phyloP scores from a whole-genome alignment of 1,139 yeast species.

The Kazachstania sp. region DNA sequence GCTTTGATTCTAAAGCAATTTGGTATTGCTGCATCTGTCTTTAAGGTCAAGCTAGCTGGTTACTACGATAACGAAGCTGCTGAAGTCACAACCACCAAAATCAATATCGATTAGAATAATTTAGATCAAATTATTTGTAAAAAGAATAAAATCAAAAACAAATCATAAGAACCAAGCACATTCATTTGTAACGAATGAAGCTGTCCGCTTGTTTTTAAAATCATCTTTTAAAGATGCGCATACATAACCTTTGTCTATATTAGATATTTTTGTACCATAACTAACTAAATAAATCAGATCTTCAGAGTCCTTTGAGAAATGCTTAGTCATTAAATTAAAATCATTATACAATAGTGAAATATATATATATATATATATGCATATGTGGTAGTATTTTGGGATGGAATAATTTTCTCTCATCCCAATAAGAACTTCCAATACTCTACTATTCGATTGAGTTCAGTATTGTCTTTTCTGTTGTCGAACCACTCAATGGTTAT shows the following conservation, averaged over 20 bases:
- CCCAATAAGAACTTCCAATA: conserved; percentile 18
- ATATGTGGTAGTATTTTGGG: no score
- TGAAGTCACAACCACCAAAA: conserved; percentile 26
- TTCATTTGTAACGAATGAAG: no score
- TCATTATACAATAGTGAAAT: not conserved
- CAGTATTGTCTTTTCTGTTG: conserved; percentile 5
- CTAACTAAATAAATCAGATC: not conserved
- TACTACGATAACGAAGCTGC: conserved; percentile 55
- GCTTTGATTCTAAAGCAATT: conserved; percentile 88
- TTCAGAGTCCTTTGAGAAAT: not conserved
- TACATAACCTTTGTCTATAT: not conserved
- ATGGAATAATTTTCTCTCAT: not conserved
- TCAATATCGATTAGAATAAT: conserved; percentile 29
- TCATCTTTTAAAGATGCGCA: no score
- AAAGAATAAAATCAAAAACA: no score
- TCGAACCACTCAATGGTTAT: not conserved
- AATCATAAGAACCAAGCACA: no score
- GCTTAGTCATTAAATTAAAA: not conserved
- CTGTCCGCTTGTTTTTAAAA: no score
- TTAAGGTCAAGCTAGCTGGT: conserved; percentile 71
- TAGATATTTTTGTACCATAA: not conserved
- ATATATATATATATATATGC: not conserved
- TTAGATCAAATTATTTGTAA: no score
- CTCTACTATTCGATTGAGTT: conserved; percentile 11
- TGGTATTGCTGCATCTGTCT: conserved; percentile 90